These are phyloP conservation scores for Aulographum hederae DNA, from an alignment of 2,329 filamentous ascomycete genomes.

Conservation along the genomic window DNA sequence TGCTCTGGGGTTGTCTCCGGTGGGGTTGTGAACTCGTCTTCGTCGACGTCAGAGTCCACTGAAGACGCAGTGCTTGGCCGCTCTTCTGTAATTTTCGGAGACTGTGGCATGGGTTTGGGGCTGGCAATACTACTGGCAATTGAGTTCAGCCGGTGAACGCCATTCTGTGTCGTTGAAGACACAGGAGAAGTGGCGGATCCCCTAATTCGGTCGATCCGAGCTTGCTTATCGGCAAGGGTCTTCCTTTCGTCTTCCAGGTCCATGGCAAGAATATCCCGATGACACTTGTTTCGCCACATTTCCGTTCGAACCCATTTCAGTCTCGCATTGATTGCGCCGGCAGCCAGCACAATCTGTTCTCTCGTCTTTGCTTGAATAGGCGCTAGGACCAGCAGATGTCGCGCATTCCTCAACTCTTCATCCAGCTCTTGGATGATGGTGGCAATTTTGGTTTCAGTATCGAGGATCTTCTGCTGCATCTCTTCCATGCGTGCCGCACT, in stretches of 20 bases:
- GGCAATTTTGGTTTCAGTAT: constrained; percentile 64
- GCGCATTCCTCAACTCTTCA: constrained; percentile 66
- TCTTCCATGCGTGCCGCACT: constrained; percentile 63
- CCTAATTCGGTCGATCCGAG: constrained; percentile 7
- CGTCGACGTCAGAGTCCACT: constrained; percentile 1
- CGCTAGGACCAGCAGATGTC: constrained; percentile 73
- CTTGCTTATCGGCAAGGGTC: constrained; percentile 12
- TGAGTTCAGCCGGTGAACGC: constrained; percentile 1
- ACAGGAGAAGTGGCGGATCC: constrained; percentile 4
- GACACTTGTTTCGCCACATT: constrained; percentile 81
- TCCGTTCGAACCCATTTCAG: constrained; percentile 89
- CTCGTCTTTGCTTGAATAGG: constrained; percentile 83
- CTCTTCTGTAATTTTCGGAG: no score
- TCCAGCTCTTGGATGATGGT: constrained; percentile 63
- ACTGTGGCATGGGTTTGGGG: no score
- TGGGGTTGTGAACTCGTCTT: constrained; percentile 5
- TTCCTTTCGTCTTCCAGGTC: constrained; percentile 67
- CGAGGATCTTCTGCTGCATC: constrained; percentile 66
- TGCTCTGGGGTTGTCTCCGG: constrained; percentile 2
- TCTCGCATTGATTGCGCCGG: constrained; percentile 68
- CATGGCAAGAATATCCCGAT: constrained; percentile 69
- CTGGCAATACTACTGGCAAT: no score
- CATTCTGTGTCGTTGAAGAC: constrained; percentile 6
- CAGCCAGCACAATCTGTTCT: constrained; percentile 70
- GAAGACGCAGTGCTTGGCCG: constrained; percentile 1